Evolutionary conservation across 768 basidiomycete genomes (phyloP).

Genomic region (Stropharia rugosoannulata): DNA sequence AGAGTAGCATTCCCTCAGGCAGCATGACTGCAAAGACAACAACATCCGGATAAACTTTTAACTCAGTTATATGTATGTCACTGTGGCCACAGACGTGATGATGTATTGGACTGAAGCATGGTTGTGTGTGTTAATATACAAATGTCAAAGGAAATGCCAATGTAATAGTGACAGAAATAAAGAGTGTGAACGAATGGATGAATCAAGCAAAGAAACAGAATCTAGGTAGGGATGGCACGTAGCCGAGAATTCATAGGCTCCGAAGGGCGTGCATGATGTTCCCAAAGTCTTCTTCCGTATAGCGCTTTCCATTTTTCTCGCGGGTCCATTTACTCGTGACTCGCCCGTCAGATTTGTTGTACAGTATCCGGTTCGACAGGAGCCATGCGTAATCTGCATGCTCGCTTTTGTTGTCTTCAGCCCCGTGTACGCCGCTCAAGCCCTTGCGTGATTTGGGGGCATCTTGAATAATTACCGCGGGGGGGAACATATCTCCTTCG

Average conservation of each 20-base stretch:
- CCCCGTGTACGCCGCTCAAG: background rate
- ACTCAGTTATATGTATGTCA: too few relatives aligned
- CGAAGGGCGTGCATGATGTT: constrained; percentile 34
- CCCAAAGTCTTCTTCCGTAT: constrained; percentile 33
- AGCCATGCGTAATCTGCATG: constrained; percentile 17
- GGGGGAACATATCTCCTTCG: constrained; percentile 5
- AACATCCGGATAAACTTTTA: too few relatives aligned
- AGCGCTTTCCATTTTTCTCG: constrained; percentile 36
- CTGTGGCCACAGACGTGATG: background rate
- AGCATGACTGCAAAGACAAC: too few relatives aligned
- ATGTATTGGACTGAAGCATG: background rate
- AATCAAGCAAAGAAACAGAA: background rate
- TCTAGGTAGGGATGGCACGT: background rate
- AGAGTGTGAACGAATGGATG: background rate
- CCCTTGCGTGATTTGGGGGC: background rate
- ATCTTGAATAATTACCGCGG: background rate
- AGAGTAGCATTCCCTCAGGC: too few relatives aligned
- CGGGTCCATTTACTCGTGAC: constrained; percentile 34
- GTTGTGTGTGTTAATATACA: constrained; percentile 1
- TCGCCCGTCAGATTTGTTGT: constrained; percentile 4
- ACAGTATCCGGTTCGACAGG: constrained; percentile 14
- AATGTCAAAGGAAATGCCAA: background rate
- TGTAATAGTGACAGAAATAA: background rate
- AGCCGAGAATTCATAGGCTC: constrained; percentile 21
- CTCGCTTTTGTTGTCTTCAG: constrained; percentile 12